These are phyloP conservation scores for Sugiyamaella qingdaonensis DNA, from an alignment of 805 yeast genomes.

Conservation along the genomic window DNA sequence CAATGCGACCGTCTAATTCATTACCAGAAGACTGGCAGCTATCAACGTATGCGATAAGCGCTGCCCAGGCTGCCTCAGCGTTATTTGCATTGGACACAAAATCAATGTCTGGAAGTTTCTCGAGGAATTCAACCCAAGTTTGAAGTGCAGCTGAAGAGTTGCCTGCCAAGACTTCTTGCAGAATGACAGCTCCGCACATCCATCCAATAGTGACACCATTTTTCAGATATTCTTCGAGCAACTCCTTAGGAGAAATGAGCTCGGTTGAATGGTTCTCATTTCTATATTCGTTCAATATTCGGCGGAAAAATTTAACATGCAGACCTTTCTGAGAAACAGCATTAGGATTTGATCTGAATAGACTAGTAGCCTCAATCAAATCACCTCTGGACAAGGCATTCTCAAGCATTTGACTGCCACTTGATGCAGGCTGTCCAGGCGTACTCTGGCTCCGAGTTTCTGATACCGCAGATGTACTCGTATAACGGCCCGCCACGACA, in stretches of 20 bases:
- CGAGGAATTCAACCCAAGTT: conserved; percentile 33
- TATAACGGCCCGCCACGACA: too few relatives aligned
- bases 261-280: not conserved
- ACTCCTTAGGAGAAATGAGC: conserved; percentile 9
- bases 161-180: conserved; percentile 24
- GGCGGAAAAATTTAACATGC: not conserved
- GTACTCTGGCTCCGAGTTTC: too few relatives aligned
- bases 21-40: conserved; percentile 16
- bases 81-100: conserved; percentile 22
- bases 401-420: too few relatives aligned
- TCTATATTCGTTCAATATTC: not conserved
- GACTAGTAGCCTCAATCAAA: too few relatives aligned
- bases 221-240: conserved; percentile 12
- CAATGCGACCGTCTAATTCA: conserved; percentile 23
- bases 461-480: too few relatives aligned
- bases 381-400: too few relatives aligned
- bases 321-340: not conserved
- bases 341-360: too few relatives aligned
- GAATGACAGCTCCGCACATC: conserved; percentile 24
- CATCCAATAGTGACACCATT: conserved; percentile 19
- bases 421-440: too few relatives aligned
- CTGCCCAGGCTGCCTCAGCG: conserved; percentile 30
- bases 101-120: conserved; percentile 21
- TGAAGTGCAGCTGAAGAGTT: conserved; percentile 28
- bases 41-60: conserved; percentile 31